A percentile compares a stretch with the other conserved stretches of the same genome.
Evolutionary conservation across 2,329 filamentous ascomycete genomes (phyloP).

Genomic region (Ophiosphaerella korrae): DNA sequence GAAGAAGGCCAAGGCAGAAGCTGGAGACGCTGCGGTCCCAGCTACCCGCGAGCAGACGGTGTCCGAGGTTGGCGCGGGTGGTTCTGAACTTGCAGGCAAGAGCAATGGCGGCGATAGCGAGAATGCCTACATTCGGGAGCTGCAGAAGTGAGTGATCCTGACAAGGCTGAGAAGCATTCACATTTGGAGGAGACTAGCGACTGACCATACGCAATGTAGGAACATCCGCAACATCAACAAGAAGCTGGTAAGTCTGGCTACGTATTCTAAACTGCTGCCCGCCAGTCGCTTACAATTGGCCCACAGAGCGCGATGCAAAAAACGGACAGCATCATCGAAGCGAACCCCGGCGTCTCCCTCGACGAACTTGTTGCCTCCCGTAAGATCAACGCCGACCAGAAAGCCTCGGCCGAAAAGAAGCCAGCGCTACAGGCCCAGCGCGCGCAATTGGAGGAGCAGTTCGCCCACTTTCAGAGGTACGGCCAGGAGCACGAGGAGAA

Average conservation of each 20-base stretch:
- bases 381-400: constrained; percentile 82
- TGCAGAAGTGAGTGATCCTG: constrained; percentile 75
- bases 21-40: constrained; percentile 48
- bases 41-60: constrained; percentile 47
- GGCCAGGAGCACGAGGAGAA: constrained; percentile 72
- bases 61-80: constrained; percentile 35
- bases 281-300: constrained; percentile 24
- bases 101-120: constrained; percentile 70
- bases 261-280: constrained; percentile 2
- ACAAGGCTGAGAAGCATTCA: constrained; percentile 2
- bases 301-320: constrained; percentile 71
- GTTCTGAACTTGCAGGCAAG: constrained; percentile 42
- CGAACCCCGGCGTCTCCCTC: constrained; percentile 72
- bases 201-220: constrained; percentile 55
- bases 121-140: constrained; percentile 81
- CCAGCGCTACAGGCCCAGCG: constrained; percentile 72
- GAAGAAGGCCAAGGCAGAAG: constrained; percentile 56
- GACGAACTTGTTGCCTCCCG: constrained; percentile 73
- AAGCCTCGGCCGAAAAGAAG: constrained; percentile 77
- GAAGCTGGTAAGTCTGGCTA: constrained; percentile 74
- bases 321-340: constrained; percentile 70
- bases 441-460: constrained; percentile 73
- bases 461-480: constrained; percentile 75
- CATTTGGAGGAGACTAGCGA: constrained; percentile 4
- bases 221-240: constrained; percentile 91